Conservation (phyloP, 2,329 filamentous ascomycete genomes). For the Exophiala spinifera region DNA sequence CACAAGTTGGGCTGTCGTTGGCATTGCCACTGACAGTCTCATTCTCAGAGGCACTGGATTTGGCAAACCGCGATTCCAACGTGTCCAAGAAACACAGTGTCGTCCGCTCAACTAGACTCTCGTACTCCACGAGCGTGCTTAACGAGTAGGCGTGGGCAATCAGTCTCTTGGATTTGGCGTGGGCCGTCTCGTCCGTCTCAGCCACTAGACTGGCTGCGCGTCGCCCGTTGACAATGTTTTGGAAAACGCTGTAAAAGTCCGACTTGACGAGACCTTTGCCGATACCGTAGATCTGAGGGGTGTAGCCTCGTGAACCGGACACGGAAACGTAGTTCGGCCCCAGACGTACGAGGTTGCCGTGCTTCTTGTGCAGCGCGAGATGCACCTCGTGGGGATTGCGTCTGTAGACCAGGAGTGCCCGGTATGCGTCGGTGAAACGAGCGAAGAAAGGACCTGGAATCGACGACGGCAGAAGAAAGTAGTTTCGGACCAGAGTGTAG, state of each 20-base stretch:
- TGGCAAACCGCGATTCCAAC: slow-evolving; percentile 31
- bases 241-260: slow-evolving; percentile 33
- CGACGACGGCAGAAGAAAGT: slow-evolving; percentile 9
- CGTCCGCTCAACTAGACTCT: slow-evolving; percentile 38
- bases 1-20: too few species aligned
- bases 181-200: slow-evolving; percentile 40
- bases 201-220: slow-evolving; percentile 37
- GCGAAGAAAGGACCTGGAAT: slow-evolving; percentile 33
- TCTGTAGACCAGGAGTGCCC: slow-evolving; percentile 30
- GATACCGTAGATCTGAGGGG: slow-evolving; percentile 28
- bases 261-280: slow-evolving; percentile 27
- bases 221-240: slow-evolving; percentile 32
- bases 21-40: too few species aligned
- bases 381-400: slow-evolving; percentile 28
- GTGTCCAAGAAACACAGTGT: slow-evolving; percentile 30
- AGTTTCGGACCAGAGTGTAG: slow-evolving; percentile 34
- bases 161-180: slow-evolving; percentile 40
- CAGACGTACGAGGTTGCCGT: slow-evolving; percentile 32
- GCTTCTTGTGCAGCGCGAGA: slow-evolving; percentile 28
- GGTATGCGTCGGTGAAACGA: slow-evolving; percentile 30
- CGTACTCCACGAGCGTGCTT: slow-evolving; percentile 41
- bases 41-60: too few species aligned
- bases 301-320: slow-evolving; percentile 17
- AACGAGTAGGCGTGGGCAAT: slow-evolving; percentile 43
- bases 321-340: slow-evolving; percentile 35